Conservation (phyloP, 495 filamentous ascomycete species). For the Alectoria sarmentosa region DNA sequence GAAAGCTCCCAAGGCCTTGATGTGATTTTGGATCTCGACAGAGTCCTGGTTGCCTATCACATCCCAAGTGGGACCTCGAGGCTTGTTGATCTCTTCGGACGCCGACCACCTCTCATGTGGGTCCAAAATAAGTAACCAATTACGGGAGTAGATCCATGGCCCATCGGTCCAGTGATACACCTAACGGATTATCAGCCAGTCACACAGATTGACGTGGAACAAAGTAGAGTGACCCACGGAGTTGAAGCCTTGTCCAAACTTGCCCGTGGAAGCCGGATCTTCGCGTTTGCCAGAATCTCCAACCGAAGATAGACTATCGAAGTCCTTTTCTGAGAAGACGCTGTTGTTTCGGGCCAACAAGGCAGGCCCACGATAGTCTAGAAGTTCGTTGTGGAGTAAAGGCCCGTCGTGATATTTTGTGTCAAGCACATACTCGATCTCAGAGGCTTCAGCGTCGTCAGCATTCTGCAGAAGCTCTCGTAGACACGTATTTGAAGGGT, state of each 20-base stretch:
- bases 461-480: slow-evolving; percentile 25
- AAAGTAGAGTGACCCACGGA: slow-evolving; percentile 22
- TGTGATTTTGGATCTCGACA: slow-evolving; percentile 33
- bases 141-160: slow-evolving; percentile 36
- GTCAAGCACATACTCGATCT: slow-evolving; percentile 25
- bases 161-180: slow-evolving; percentile 42
- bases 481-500: slow-evolving; percentile 22
- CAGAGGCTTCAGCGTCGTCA: slow-evolving; percentile 22
- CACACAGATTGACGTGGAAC: neutral
- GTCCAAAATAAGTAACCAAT: slow-evolving; percentile 35
- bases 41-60: slow-evolving; percentile 29
- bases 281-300: slow-evolving; percentile 34
- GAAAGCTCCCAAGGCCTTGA: slow-evolving; percentile 30
- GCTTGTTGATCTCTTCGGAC: slow-evolving; percentile 14
- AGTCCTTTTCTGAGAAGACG: slow-evolving; percentile 33
- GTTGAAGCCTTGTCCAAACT: slow-evolving; percentile 39
- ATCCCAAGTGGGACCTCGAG: slow-evolving; percentile 36
- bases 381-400: slow-evolving; percentile 30
- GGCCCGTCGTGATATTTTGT: slow-evolving; percentile 19
- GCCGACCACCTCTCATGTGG: slow-evolving; percentile 38
- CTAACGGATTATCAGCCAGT: slow-evolving; percentile 21
- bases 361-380: slow-evolving; percentile 35
- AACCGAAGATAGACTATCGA: slow-evolving; percentile 32
- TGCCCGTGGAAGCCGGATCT: slow-evolving; percentile 35
- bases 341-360: slow-evolving; percentile 36